phyloP scores from a whole-genome alignment of 2,329 filamentous ascomycete species.

The Ophiostoma novo-ulmi region DNA sequence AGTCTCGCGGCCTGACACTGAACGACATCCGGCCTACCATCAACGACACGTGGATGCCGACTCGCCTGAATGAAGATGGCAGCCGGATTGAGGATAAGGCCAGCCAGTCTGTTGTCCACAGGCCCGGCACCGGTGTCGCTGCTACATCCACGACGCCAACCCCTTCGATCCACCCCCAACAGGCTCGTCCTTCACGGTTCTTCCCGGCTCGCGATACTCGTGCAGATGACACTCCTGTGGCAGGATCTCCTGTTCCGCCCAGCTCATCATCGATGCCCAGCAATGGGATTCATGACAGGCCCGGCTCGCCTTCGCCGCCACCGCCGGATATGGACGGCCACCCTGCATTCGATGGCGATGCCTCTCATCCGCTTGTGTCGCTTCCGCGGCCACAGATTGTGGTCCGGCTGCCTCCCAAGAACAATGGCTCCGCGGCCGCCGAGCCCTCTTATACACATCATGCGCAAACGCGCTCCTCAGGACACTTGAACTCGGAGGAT shows the following conservation, averaged over 20 bases:
- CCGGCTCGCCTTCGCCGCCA: conserved; percentile 62
- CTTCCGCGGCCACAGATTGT: conserved; percentile 66
- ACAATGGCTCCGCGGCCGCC: conserved; percentile 31
- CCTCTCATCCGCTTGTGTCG: conserved; percentile 60
- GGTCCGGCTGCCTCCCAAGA: conserved; percentile 69
- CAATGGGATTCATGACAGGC: conserved; percentile 31
- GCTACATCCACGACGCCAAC: conserved; percentile 21
- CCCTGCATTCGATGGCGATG: conserved; percentile 66
- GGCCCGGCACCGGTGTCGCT: conserved; percentile 23
- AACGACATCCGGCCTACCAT: conserved; percentile 46
- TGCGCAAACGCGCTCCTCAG: background rate
- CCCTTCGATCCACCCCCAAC: conserved; percentile 35
- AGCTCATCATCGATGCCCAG: conserved; percentile 17
- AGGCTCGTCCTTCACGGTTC: conserved; percentile 54
- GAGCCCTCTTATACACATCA: background rate
- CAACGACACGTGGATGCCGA: conserved; percentile 52
- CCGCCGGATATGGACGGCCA: conserved; percentile 66
- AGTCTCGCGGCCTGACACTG: conserved; percentile 42
- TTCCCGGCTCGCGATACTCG: conserved; percentile 54
- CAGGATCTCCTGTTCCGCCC: conserved; percentile 24
- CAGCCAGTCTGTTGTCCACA: conserved; percentile 32
- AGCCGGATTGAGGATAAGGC: conserved; percentile 34
- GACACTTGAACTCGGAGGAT: conserved; percentile 15
- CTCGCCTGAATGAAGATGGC: conserved; percentile 36
- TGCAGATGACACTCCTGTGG: conserved; percentile 34